Evolutionary conservation across 495 filamentous ascomycete species (phyloP), one percentile per base, ranked within the genome.

Genomic region (Geoglossum glabrum): DNA sequence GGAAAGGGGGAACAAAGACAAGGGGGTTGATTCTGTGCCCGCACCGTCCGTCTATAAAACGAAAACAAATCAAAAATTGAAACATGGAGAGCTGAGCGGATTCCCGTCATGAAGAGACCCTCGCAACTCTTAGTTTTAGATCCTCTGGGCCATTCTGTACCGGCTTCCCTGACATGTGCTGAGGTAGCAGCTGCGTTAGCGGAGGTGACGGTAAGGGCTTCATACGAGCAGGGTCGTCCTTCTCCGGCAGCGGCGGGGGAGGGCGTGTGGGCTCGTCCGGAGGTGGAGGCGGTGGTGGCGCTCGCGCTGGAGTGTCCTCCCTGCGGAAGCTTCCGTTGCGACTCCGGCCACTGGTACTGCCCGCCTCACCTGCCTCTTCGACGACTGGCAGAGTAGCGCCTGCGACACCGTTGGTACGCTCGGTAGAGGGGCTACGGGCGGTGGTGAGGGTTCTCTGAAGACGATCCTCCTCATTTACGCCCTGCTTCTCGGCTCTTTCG

Each of bases 331-430:
- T 46, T 13, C 46, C 33, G 17, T 62, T 57, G 11, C 69, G 64
- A 56, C 74, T 78, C 55, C 70, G 73, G 49, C 79, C 78, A 3
- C 82, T 80, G 56, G 82, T 79, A 57, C 85, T 90, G 3, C 76
- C 79, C 19, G 79, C 84, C 68, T 96, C 92, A 13, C 82, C 85
- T 27, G 83, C 84, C 72, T 98, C 92, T 57, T 95, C 88, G 8
- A 98, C 87, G 52, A 96, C 83, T 1, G 92, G 92, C n/a, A 98
- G 69, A 26, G 86, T 82, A 30, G 83, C 75, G 11, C 81, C 79
- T 27, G 75, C 74, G 13, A 73, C 64, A 13, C 75, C 78, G 23
- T 62, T 66, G 26, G 75, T 66, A 46, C 78, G 71, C 54, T 88
- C 83, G 2, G 69, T 70, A 60, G 59, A 73, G 43, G 71, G 74